Evolutionary conservation across 495 filamentous ascomycete genomes (phyloP).

Genomic region (Penicillium argentinense): DNA sequence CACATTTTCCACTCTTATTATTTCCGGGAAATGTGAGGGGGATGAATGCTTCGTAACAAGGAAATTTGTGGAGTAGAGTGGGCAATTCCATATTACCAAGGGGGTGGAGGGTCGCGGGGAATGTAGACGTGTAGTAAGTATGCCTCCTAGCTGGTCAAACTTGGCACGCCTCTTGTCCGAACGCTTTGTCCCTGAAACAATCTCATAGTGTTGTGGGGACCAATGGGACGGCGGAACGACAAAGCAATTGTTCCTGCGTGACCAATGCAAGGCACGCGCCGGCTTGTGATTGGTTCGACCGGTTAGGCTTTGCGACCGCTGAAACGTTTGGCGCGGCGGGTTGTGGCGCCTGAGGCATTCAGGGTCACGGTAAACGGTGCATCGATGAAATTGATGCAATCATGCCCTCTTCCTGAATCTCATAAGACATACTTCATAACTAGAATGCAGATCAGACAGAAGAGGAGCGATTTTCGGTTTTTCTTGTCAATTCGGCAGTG

Average conservation of each 20-base stretch:
- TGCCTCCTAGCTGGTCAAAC: not conserved
- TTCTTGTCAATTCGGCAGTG: no score
- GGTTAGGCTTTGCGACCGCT: no score
- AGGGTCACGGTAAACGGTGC: no score
- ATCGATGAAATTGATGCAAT: no score
- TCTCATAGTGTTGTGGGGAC: not conserved
- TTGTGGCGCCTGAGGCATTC: no score
- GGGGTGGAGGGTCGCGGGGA: not conserved
- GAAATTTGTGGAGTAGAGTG: not conserved
- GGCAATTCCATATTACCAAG: not conserved
- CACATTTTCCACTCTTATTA: not conserved
- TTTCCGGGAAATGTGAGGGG: not conserved
- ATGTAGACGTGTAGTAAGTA: not conserved
- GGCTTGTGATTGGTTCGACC: no score
- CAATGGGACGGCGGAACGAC: not conserved
- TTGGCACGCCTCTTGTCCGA: not conserved
- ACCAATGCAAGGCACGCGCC: not conserved
- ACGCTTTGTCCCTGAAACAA: not conserved
- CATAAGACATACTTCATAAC: no score
- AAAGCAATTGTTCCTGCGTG: not conserved
- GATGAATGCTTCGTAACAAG: not conserved
- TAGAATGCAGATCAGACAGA: no score
- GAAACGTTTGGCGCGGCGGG: no score
- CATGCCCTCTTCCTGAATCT: no score
- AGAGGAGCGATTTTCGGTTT: no score